phyloP scores from a whole-genome alignment of 352 stramenopile species.

The Pythium angustatum region DNA sequence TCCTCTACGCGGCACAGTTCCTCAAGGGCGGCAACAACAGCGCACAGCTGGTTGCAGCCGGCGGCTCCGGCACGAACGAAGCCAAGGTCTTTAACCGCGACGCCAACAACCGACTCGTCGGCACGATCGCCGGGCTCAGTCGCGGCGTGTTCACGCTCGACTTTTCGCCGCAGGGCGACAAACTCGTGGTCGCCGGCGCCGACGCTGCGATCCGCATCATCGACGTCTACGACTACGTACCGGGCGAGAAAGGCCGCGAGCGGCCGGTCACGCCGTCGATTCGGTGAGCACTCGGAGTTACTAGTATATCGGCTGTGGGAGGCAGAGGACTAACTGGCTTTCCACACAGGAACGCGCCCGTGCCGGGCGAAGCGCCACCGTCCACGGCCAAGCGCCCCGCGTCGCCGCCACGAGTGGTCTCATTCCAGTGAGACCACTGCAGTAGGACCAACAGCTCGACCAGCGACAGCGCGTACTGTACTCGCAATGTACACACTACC shows the following conservation, averaged over 20 bases:
- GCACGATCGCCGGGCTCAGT: constrained; percentile 80
- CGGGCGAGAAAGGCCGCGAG: constrained; percentile 68
- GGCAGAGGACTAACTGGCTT: too few species aligned
- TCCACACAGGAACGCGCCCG: constrained; percentile 44
- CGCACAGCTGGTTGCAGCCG: constrained; percentile 72
- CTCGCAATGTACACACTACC: too few species aligned
- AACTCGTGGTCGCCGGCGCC: constrained; percentile 84
- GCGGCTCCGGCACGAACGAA: constrained; percentile 89
- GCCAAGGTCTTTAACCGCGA: constrained; percentile 90
- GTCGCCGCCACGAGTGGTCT: constrained; percentile 52
- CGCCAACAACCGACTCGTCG: constrained; percentile 51
- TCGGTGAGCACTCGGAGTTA: constrained; percentile 13
- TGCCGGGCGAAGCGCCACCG: constrained; percentile 47
- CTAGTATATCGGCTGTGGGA: too few species aligned
- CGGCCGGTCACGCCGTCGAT: constrained; percentile 72
- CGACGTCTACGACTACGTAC: constrained; percentile 80
- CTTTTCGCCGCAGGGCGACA: constrained; percentile 71
- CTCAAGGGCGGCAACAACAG: constrained; percentile 54
- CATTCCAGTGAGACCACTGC: constrained; percentile 30
- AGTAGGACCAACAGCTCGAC: too few species aligned
- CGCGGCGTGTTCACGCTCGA: constrained; percentile 87
- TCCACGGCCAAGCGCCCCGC: constrained; percentile 43
- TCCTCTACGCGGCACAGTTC: constrained; percentile 91
- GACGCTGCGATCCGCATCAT: constrained; percentile 90
- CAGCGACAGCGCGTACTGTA: too few species aligned